Percentiles rank a stretch among this genome's conserved stretches.
phyloP scores from a whole-genome alignment of 768 basidiomycete genomes.

The Tylopilus sp. region DNA sequence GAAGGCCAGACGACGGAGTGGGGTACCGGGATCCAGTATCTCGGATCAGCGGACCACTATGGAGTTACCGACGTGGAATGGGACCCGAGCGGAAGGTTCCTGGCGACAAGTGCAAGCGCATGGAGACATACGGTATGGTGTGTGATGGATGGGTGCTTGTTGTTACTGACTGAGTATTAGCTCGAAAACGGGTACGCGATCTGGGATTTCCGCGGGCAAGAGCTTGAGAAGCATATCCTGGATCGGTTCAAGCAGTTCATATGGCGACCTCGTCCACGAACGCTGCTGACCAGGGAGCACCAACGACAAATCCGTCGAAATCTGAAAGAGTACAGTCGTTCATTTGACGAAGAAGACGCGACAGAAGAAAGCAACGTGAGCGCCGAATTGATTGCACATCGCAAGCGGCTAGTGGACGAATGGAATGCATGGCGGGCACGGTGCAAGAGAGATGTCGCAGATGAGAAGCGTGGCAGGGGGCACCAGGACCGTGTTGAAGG shows the following conservation, averaged over 20 bases:
- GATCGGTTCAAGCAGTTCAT: conserved; percentile 99
- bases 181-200: conserved; percentile 95
- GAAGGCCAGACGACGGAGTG: conserved; percentile 60
- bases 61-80: conserved; percentile 97
- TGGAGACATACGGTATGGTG: conserved; percentile 88
- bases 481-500: conserved; percentile 34
- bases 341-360: conserved; percentile 96
- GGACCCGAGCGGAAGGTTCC: conserved; percentile 94
- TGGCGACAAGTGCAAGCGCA: conserved; percentile 89
- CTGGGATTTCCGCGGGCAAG: conserved; percentile 98
- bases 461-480: conserved; percentile 44
- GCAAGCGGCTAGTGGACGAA: conserved; percentile 92
- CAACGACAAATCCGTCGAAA: conserved; percentile 85
- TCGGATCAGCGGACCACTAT: conserved; percentile 90
- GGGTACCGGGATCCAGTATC: conserved; percentile 80
- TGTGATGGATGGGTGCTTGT: background rate
- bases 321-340: conserved; percentile 84
- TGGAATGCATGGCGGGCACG: conserved; percentile 96
- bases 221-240: conserved; percentile 81
- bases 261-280: conserved; percentile 94
- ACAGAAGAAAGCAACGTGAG: conserved; percentile 93
- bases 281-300: conserved; percentile 82
- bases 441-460: conserved; percentile 63
- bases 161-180: conserved; percentile 38
- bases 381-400: conserved; percentile 86